phyloP scores from a whole-genome alignment of 2,329 filamentous ascomycete species.

The Microdochium paspali region DNA sequence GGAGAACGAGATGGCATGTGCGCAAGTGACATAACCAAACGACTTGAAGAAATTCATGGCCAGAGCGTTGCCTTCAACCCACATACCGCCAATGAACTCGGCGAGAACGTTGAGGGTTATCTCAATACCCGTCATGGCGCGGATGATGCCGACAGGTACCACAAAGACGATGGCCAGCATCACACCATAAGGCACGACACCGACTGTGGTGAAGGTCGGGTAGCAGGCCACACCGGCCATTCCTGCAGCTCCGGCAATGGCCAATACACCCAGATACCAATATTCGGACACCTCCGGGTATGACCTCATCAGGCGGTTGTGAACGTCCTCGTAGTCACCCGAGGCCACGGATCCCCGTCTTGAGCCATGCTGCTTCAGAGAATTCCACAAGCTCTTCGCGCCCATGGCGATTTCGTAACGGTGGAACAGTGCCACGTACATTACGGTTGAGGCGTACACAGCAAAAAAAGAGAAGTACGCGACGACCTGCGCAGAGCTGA shows the following conservation, averaged over 20 bases:
- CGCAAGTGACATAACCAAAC: conserved; percentile 32
- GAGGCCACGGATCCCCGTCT: neutral
- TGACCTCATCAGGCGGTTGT: conserved; percentile 15
- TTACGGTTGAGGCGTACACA: conserved; percentile 43
- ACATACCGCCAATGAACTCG: conserved; percentile 43
- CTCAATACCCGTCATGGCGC: conserved; percentile 42
- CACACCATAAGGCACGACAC: conserved; percentile 41
- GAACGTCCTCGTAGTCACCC: conserved; percentile 11
- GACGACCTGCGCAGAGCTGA: conserved; percentile 37
- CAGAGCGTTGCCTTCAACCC: conserved; percentile 37
- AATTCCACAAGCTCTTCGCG: conserved; percentile 35
- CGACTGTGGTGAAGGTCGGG: conserved; percentile 39
- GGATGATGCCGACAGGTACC: conserved; percentile 41
- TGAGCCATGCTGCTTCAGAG: conserved; percentile 18
- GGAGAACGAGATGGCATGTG: conserved; percentile 40
- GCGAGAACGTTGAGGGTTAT: conserved; percentile 43
- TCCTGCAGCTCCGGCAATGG: conserved; percentile 34
- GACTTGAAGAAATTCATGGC: conserved; percentile 48
- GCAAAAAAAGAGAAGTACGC: conserved; percentile 48
- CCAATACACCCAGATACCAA: conserved; percentile 39
- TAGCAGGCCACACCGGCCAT: conserved; percentile 36
- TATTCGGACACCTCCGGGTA: conserved; percentile 37
- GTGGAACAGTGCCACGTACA: conserved; percentile 41
- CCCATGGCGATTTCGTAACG: conserved; percentile 39
- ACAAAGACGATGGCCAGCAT: conserved; percentile 39